Evolutionary conservation across 2,329 filamentous ascomycete genomes (phyloP).

Genomic region (Talaromyces sp.): DNA sequence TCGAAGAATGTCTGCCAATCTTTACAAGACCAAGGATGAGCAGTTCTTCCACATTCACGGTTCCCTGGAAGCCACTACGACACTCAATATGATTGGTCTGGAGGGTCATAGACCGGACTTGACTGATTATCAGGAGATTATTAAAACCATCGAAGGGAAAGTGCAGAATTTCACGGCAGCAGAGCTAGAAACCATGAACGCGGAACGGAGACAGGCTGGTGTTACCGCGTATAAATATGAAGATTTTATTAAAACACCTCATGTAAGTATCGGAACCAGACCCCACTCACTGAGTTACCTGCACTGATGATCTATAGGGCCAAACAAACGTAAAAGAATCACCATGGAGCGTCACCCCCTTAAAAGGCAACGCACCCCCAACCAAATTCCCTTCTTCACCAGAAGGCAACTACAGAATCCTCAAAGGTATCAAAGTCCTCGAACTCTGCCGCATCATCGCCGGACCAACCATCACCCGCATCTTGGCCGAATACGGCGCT

Average conservation of each 20-base stretch:
- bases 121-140: conserved; percentile 59
- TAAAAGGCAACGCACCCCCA: conserved; percentile 31
- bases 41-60: conserved; percentile 75
- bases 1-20: conserved; percentile 68
- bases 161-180: conserved; percentile 55
- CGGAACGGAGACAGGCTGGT: conserved; percentile 58
- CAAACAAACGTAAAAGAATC: conserved; percentile 38
- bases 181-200: conserved; percentile 61
- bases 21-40: conserved; percentile 67
- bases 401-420: conserved; percentile 34
- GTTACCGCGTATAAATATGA: conserved; percentile 59
- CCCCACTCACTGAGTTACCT: not conserved
- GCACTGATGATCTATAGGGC: conserved; percentile 16
- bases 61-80: conserved; percentile 68
- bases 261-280: conserved; percentile 42
- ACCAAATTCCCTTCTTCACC: conserved; percentile 30
- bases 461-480: conserved; percentile 68
- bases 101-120: conserved; percentile 61
- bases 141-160: conserved; percentile 59
- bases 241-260: conserved; percentile 57
- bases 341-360: conserved; percentile 36
- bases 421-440: conserved; percentile 66
- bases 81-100: conserved; percentile 68
- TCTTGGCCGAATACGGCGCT: conserved; percentile 72
- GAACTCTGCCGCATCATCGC: conserved; percentile 75